Base-by-base conservation (phyloP, 2,329 filamentous ascomycete genomes). In the Claviceps paspali region DNA sequence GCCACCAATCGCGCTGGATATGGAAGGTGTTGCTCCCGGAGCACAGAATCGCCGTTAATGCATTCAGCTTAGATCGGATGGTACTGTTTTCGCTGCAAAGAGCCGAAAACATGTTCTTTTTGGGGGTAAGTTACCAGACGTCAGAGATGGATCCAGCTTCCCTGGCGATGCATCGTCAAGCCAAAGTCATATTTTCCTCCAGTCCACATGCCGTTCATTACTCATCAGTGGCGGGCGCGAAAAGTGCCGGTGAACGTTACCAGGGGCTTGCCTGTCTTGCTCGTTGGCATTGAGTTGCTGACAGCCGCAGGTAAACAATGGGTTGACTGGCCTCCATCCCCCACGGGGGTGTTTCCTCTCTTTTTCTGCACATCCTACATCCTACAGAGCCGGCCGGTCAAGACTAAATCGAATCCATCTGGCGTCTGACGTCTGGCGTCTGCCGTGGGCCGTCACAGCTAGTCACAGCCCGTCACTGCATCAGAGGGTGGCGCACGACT, bases 61-160 rank as follows among this genome's bases (percentile, higher is more conserved):
- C 33, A 36, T 36, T 27, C 29, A 30, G 15, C 15, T 24, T 8
- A 40, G 38, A 40, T 40, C 38, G 29, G 38, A 29, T 40, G 29
- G 29, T 31, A 36, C 34, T 18, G 12, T 29, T 33, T 29, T 40
- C 21, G 33, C 17, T 33, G 38, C 38, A 33, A 29, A 29, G 11
- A 40, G 18, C 28, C 33, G 34, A 18, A 15, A 26, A 30, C 18
- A 19, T 11, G 15, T 29, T 28, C n/a, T n/a, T 28, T 7, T n/a
- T 29, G 34, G 29, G 18, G 33, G 23, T 11, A 7, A 23, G 23
- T 11, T 6, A 23, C 33, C 24, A 32, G 23, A 36, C 30, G 31
- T 30, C 26, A 26, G 29, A 26, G 29, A 26, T 33, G 19, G 29
- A 21, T 36, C 34, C 14, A 19, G 26, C 24, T 10, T 22, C 21